These are phyloP conservation scores for Gleditsia sinensis DNA, from an alignment of 306 rosid genomes.

Conservation along the genomic window DNA sequence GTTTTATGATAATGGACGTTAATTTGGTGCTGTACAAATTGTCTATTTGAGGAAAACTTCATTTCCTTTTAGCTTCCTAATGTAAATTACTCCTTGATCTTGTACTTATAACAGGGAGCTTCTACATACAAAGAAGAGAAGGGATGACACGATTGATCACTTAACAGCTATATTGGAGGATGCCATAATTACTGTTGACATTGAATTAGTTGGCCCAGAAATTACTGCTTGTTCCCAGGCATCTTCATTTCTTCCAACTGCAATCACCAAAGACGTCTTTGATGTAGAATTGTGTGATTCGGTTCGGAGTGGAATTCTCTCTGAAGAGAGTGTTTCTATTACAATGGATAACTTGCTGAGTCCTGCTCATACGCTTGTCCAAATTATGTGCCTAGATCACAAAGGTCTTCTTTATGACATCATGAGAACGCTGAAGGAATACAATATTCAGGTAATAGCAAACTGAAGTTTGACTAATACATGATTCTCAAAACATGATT, in stretches of 20 bases:
- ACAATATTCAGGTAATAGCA: conserved; percentile 68
- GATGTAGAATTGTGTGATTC: conserved; percentile 45
- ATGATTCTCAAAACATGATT: conserved; percentile 8
- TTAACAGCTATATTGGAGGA: conserved; percentile 53
- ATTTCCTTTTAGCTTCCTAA: conserved; percentile 27
- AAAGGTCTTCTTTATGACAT: conserved; percentile 94
- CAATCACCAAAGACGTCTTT: conserved; percentile 62
- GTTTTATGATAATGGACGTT: conserved; percentile 19
- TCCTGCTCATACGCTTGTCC: conserved; percentile 93
- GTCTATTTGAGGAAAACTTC: conserved; percentile 4
- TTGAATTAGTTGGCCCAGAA: conserved; percentile 72
- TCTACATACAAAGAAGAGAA: conserved; percentile 72
- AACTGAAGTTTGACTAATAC: neutral
- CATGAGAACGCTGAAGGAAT: conserved; percentile 97
- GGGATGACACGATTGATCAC: conserved; percentile 56
- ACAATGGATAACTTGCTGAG: conserved; percentile 81
- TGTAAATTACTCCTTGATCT: conserved; percentile 28
- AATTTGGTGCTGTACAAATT: conserved; percentile 1
- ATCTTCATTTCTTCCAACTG: conserved; percentile 73
- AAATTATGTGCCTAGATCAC: conserved; percentile 87
- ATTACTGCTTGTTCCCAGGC: conserved; percentile 63
- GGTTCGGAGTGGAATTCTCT: conserved; percentile 46
- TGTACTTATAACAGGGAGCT: conserved; percentile 68
- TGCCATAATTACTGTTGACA: conserved; percentile 62
- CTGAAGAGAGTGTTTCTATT: conserved; percentile 58